Evolutionary conservation across 768 basidiomycete species (phyloP).

Genomic region (Lentinula sp.): DNA sequence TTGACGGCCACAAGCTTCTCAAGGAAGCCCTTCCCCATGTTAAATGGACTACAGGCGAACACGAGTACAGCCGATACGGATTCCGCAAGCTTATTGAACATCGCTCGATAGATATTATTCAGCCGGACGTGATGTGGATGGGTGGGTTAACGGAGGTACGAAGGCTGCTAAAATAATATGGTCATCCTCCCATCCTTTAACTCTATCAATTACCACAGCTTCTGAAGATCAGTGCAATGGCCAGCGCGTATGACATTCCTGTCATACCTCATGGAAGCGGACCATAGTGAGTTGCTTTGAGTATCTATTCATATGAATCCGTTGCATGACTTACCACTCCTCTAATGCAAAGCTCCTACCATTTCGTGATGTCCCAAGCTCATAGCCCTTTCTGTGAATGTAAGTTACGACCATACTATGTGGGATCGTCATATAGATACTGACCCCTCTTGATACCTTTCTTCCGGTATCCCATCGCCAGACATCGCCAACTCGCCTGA

Average conservation of each 20-base stretch:
- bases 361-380: slow-evolving; percentile 36
- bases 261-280: slow-evolving; percentile 43
- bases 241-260: slow-evolving; percentile 39
- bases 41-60: slow-evolving; percentile 26
- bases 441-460: background rate
- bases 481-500: slow-evolving; percentile 6
- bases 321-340: background rate
- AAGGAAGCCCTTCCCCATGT: slow-evolving; percentile 23
- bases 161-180: background rate
- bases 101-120: slow-evolving; percentile 21
- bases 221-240: slow-evolving; percentile 26
- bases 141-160: slow-evolving; percentile 21
- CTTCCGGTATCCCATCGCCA: background rate
- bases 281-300: slow-evolving; percentile 32
- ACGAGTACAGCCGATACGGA: slow-evolving; percentile 25
- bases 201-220: slow-evolving; percentile 7
- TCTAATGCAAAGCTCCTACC: slow-evolving; percentile 25
- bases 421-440: too few relatives aligned
- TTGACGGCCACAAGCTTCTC: slow-evolving; percentile 20
- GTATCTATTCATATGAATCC: slow-evolving; percentile 16
- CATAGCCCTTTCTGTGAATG: slow-evolving; percentile 18
- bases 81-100: slow-evolving; percentile 26
- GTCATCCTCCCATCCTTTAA: too few relatives aligned
- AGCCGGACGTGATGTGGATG: slow-evolving; percentile 25
- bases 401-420: background rate